These are phyloP conservation scores for Macrolepiota albuminosa DNA, from an alignment of 768 basidiomycete species.

Conservation along the genomic window DNA sequence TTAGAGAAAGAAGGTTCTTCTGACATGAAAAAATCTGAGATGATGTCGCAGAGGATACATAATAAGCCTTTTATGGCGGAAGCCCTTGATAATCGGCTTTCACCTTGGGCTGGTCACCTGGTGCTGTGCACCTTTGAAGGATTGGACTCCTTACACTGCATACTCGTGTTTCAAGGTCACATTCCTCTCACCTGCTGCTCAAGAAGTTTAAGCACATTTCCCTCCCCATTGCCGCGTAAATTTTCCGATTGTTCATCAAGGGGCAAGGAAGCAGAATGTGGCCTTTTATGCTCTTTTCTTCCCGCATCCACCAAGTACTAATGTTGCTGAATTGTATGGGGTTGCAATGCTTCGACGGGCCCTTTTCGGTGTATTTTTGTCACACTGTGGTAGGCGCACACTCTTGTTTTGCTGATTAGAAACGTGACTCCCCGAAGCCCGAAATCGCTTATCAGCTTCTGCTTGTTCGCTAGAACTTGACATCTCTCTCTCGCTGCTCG, in stretches of 20 bases:
- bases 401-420: background rate
- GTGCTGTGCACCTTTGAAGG: background rate
- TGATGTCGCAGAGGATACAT: background rate
- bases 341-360: background rate
- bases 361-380: background rate
- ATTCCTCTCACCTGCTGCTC: background rate
- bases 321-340: background rate
- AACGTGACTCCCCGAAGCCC: background rate
- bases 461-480: background rate
- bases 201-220: background rate
- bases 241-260: conserved; percentile 1
- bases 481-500: background rate
- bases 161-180: background rate
- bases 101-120: background rate
- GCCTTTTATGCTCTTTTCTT: background rate
- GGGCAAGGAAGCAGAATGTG: background rate
- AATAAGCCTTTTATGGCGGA: background rate
- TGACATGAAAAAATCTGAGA: background rate
- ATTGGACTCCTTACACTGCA: background rate
- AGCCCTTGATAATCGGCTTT: background rate
- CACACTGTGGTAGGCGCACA: background rate
- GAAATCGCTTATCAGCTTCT: background rate
- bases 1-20: background rate
- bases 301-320: background rate
- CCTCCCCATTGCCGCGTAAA: background rate